Evolutionary conservation across 169 alveolate genomes (phyloP), one percentile per base, ranked within the genome.

Genomic region (Cryptosporidium tyzzeri): DNA sequence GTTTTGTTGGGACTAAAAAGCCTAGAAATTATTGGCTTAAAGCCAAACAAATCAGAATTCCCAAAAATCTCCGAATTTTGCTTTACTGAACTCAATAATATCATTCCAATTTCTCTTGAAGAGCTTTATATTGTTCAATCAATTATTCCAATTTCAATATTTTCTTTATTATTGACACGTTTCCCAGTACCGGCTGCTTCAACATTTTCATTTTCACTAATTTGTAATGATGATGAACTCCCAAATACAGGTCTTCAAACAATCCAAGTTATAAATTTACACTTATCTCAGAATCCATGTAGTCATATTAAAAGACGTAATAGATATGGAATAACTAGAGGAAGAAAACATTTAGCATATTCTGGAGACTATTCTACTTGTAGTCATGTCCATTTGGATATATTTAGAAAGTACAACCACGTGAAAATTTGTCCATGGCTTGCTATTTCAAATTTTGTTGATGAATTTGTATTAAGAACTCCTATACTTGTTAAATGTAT

Each of bases 361-460:
- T 53, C 70, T 12, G 53, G 70, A 5, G 68, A 59, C 35, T 31
- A 31, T 21, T 67, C 71, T n/a, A 18, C 53, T 29, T 80, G 89
- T 26, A 80, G 67, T 29, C 89, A 80, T 41, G 70, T 80, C 53
- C 89, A 80, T 29, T 48, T 80, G 75, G 89, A 80, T 48, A 29
- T 59, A 18, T 65, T 62, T 62, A 80, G 89, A 80, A 41, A 35
- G 39, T 73, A 73, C 18, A 80, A 80, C n/a, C 51, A 44, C 37
- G 68, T 80, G 53, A 80, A 80, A 29, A 65, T 80, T 44, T 80
- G 89, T 45, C 89, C 89, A 18, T 80, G 89, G 89, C 89, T 80
- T 26, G 89, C 89, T 9, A 80, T 80, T 14, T 80, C 89, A 41
- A 80, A 80, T 48, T 62, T 80, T 62, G 70, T 80, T 39, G 89